Percentiles rank a stretch among this genome's conserved stretches.
Conservation (phyloP, 2,329 filamentous ascomycete species). For the Paradendryphiella salina region DNA sequence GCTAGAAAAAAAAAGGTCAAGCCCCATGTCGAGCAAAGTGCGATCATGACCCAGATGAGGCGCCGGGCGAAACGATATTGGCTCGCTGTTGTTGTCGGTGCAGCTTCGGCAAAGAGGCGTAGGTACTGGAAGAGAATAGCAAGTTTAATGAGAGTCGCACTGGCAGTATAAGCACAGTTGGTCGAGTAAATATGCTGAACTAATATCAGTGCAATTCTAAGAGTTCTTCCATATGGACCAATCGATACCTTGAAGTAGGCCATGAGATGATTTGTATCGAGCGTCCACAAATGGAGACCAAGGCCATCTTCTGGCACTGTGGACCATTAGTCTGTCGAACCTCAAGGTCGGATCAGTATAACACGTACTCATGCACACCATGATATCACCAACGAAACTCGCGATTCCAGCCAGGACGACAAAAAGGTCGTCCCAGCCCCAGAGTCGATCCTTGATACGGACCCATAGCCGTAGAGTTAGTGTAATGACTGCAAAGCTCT, state of each 20-base stretch:
- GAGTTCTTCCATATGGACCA: background rate
- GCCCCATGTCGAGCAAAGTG: constrained; percentile 36
- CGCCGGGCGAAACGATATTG: constrained; percentile 22
- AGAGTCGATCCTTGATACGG: constrained; percentile 33
- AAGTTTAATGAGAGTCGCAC: constrained; percentile 45
- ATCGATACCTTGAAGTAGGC: constrained; percentile 40
- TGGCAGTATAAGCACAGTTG: constrained; percentile 37
- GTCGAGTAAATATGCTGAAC: constrained; percentile 38
- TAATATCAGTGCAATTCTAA: background rate
- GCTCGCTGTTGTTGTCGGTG: constrained; percentile 10
- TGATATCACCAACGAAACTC: constrained; percentile 30
- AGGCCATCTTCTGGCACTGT: constrained; percentile 41
- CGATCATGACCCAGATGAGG: constrained; percentile 27
- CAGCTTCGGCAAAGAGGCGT: constrained; percentile 38
- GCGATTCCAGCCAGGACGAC: constrained; percentile 35
- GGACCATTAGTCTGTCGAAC: constrained; percentile 5
- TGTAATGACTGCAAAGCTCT: constrained; percentile 34
- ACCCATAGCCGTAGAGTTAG: constrained; percentile 38
- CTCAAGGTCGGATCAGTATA: background rate
- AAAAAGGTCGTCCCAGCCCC: constrained; percentile 45
- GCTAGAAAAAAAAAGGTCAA: constrained; percentile 36
- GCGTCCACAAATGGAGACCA: constrained; percentile 40
- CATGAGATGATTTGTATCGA: constrained; percentile 16
- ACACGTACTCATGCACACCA: constrained; percentile 41
- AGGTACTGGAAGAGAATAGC: constrained; percentile 46